phyloP scores from a whole-genome alignment of 2,329 filamentous ascomycete genomes.

The Ceratocystis cacaofunesta region DNA sequence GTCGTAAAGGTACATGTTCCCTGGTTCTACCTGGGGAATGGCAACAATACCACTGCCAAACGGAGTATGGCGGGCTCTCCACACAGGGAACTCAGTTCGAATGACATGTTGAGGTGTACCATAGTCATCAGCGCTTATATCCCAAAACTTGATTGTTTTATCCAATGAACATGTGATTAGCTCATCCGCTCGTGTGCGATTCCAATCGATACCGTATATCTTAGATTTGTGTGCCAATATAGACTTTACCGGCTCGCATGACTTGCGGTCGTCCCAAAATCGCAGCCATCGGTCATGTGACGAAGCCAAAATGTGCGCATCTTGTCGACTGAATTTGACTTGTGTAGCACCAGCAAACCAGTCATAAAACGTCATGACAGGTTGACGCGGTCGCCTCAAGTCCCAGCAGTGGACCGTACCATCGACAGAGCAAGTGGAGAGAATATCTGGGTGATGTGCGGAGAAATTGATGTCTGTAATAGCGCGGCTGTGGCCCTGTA shows the following conservation, averaged over 20 bases:
- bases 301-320: slow-evolving; percentile 75
- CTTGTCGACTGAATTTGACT: slow-evolving; percentile 84
- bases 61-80: slow-evolving; percentile 80
- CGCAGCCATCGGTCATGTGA: slow-evolving; percentile 78
- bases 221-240: slow-evolving; percentile 84
- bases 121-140: slow-evolving; percentile 47
- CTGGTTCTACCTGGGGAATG: slow-evolving; percentile 83
- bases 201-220: slow-evolving; percentile 94
- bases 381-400: slow-evolving; percentile 55
- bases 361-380: slow-evolving; percentile 71
- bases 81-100: slow-evolving; percentile 70
- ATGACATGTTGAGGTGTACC: slow-evolving; percentile 58
- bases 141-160: slow-evolving; percentile 88
- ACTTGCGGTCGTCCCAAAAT: slow-evolving; percentile 78
- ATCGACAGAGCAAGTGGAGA: slow-evolving; percentile 84
- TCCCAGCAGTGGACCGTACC: slow-evolving; percentile 92
- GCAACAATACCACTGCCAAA: slow-evolving; percentile 76
- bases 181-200: slow-evolving; percentile 55
- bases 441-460: slow-evolving; percentile 74
- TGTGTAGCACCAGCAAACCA: slow-evolving; percentile 91
- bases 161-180: slow-evolving; percentile 83
- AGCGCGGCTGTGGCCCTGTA: slow-evolving; percentile 68
- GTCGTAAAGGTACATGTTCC: slow-evolving; percentile 73
- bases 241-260: slow-evolving; percentile 62
- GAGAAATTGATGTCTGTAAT: slow-evolving; percentile 97